Conservation (phyloP, 1,284 basidiomycete genomes). For the Moesziomyces sp. region DNA sequence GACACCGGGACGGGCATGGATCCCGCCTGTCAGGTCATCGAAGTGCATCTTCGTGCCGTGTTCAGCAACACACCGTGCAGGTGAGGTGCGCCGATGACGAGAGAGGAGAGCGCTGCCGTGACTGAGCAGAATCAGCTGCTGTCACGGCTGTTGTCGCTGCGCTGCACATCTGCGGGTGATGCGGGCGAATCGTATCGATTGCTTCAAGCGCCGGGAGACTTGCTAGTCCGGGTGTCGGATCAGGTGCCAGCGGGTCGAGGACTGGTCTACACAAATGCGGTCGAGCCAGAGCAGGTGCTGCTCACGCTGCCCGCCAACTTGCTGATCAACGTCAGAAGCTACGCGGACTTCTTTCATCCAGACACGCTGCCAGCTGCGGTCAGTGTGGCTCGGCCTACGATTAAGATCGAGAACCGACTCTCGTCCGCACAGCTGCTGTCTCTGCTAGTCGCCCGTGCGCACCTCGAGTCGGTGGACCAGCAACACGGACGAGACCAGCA, state of each 20-base stretch:
- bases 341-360: slow-evolving; percentile 19
- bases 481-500: neutral
- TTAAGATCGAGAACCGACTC: slow-evolving; percentile 1
- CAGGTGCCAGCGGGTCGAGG: slow-evolving; percentile 44
- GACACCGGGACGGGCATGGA: no score
- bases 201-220: neutral
- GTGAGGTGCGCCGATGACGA: neutral
- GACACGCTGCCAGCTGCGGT: slow-evolving; percentile 9
- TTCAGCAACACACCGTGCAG: no score
- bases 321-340: slow-evolving; percentile 40
- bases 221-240: slow-evolving; percentile 23
- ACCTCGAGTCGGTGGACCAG: slow-evolving; percentile 10
- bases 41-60: no score
- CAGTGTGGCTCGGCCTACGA: slow-evolving; percentile 3
- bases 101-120: slow-evolving; percentile 9
- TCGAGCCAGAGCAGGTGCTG: slow-evolving; percentile 30
- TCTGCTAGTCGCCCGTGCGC: slow-evolving; percentile 21
- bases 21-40: no score
- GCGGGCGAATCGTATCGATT: neutral
- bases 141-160: slow-evolving; percentile 15
- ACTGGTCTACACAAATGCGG: slow-evolving; percentile 27
- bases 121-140: slow-evolving; percentile 23
- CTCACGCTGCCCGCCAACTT: slow-evolving; percentile 18
- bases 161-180: neutral
- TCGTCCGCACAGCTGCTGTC: slow-evolving; percentile 39